These are phyloP conservation scores for Pyrus communis DNA, from an alignment of 306 rosid genomes.

Conservation along the genomic window DNA sequence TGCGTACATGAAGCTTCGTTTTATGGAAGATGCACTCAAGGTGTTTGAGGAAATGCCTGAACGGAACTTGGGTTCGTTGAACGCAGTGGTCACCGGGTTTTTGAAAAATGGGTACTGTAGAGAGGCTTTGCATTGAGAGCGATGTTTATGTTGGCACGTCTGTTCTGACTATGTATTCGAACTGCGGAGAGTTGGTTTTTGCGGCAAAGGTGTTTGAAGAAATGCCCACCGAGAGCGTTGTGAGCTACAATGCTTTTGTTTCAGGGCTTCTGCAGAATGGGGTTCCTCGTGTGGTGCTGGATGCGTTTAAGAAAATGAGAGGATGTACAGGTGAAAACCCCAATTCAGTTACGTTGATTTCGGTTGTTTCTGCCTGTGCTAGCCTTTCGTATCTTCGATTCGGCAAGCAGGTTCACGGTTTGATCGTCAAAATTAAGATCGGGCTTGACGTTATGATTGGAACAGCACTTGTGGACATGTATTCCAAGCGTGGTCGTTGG, in stretches of 20 bases:
- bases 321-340: constrained; percentile 17
- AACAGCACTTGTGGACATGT: constrained; percentile 61
- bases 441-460: constrained; percentile 34
- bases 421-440: constrained; percentile 27
- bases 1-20: constrained; percentile 19
- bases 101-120: constrained; percentile 28
- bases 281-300: constrained; percentile 27
- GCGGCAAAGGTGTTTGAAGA: constrained; percentile 44
- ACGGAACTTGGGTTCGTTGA: constrained; percentile 38
- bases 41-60: constrained; percentile 60
- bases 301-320: constrained; percentile 48
- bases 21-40: constrained; percentile 33
- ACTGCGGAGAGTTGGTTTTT: constrained; percentile 26
- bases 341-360: constrained; percentile 43
- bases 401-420: constrained; percentile 66
- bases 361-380: constrained; percentile 55
- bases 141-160: constrained; percentile 62
- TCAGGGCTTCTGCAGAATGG: constrained; percentile 57
- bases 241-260: constrained; percentile 58
- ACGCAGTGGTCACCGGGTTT: constrained; percentile 47
- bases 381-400: constrained; percentile 26
- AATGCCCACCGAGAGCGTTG: constrained; percentile 40
- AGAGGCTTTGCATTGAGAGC: constrained; percentile 37
- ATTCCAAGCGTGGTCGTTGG: constrained; percentile 69
- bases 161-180: constrained; percentile 45